A percentile compares a stretch with the other conserved stretches of the same genome.
Conservation (phyloP, 2,329 filamentous ascomycete species). For the Tolypocladium nubicola region DNA sequence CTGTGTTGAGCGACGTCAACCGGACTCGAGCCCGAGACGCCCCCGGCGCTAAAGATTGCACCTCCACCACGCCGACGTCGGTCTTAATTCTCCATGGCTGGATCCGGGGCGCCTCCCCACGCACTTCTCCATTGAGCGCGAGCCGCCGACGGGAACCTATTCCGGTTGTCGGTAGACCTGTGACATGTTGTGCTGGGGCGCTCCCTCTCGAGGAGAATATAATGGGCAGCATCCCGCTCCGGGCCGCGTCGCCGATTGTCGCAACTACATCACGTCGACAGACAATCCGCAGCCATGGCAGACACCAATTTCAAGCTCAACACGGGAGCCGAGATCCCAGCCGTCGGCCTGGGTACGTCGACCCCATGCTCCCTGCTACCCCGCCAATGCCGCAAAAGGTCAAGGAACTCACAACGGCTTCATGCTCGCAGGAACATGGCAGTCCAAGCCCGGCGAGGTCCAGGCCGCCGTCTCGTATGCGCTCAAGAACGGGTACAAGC, state of each 20-base stretch:
- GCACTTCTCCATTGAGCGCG: background rate
- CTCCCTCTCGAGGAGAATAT: background rate
- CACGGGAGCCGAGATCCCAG: slow-evolving; percentile 51
- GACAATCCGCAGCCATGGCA: background rate
- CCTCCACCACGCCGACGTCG: background rate
- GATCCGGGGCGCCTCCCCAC: background rate
- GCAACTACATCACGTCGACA: background rate
- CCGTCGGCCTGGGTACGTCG: slow-evolving; percentile 48
- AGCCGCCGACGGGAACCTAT: slow-evolving; percentile 5
- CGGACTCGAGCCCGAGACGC: background rate
- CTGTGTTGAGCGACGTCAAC: too few relatives aligned
- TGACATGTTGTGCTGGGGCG: background rate
- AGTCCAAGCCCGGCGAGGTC: slow-evolving; percentile 48
- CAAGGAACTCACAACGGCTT: background rate
- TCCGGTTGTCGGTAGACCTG: background rate
- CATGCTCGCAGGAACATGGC: slow-evolving; percentile 47
- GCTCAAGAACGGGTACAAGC: slow-evolving; percentile 44
- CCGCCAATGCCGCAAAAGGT: too few relatives aligned
- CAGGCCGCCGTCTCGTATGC: slow-evolving; percentile 47
- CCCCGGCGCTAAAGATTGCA: background rate
- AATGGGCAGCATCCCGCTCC: background rate
- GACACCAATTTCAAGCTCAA: slow-evolving; percentile 47
- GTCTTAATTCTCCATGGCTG: slow-evolving; percentile 10
- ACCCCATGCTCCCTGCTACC: background rate
- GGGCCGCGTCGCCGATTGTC: too few relatives aligned